Evolutionary conservation across 768 basidiomycete species (phyloP).

Genomic region (Hericium erinaceus): DNA sequence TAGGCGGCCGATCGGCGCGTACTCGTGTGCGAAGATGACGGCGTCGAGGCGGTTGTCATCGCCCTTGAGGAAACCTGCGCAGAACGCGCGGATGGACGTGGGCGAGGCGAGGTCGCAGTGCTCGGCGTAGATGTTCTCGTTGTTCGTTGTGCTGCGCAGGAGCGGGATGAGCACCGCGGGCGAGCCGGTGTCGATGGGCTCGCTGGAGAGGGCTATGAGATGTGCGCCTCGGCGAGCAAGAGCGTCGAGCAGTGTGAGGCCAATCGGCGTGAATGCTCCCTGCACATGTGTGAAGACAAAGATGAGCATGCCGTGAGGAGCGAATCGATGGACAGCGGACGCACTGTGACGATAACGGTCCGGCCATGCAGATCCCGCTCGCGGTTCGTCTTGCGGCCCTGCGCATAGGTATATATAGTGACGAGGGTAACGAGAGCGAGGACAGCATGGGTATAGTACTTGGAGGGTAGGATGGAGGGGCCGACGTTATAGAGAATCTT

Average conservation of each 20-base stretch:
- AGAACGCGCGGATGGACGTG: constrained; percentile 59
- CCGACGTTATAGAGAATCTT: constrained; percentile 33
- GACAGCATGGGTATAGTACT: constrained; percentile 47
- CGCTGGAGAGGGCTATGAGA: constrained; percentile 62
- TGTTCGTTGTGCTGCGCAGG: constrained; percentile 57
- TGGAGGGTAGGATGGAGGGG: constrained; percentile 38
- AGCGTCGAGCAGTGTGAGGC: constrained; percentile 54
- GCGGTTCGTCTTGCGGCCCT: constrained; percentile 60
- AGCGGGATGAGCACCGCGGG: constrained; percentile 56
- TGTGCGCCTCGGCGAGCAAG: constrained; percentile 73
- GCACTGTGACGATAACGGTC: constrained; percentile 60
- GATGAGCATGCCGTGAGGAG: not conserved
- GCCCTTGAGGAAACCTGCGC: constrained; percentile 53
- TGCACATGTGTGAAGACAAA: constrained; percentile 18
- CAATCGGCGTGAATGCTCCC: constrained; percentile 71
- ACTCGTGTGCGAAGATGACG: constrained; percentile 72
- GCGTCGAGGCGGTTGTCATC: constrained; percentile 69
- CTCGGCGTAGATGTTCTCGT: constrained; percentile 74
- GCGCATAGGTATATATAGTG: constrained; percentile 49
- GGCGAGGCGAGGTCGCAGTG: constrained; percentile 65
- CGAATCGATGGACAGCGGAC: constrained; percentile 14
- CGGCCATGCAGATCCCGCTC: constrained; percentile 72
- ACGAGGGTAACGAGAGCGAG: constrained; percentile 35
- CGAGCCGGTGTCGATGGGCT: constrained; percentile 43
- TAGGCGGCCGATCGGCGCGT: constrained; percentile 51